Evolutionary conservation across 805 yeast species (phyloP).

Genomic region (Zygoascus tannicola): DNA sequence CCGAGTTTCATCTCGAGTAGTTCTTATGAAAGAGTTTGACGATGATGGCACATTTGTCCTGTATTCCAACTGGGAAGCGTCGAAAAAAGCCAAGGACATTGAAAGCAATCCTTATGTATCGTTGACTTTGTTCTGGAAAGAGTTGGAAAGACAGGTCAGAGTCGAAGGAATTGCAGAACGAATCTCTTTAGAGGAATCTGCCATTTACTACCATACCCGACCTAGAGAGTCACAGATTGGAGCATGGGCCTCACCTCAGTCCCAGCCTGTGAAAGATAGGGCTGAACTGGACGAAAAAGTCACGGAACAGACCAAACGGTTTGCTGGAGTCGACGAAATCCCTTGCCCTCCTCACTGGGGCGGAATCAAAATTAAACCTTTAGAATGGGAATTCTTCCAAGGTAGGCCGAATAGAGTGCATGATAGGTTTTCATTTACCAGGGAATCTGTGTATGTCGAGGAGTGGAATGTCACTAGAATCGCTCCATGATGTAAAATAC

Average conservation of each 20-base stretch:
- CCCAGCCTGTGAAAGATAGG: conserved; percentile 47
- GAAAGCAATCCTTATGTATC: conserved; percentile 70
- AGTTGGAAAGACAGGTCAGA: conserved; percentile 83
- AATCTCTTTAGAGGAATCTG: conserved; percentile 62
- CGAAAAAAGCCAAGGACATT: conserved; percentile 71
- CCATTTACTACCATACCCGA: conserved; percentile 72
- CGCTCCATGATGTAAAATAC: conserved; percentile 64
- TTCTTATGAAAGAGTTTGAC: conserved; percentile 84
- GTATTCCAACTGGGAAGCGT: conserved; percentile 85
- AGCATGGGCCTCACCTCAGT: conserved; percentile 95
- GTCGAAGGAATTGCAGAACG: conserved; percentile 79
- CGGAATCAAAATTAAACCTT: conserved; percentile 78
- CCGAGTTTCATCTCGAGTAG: conserved; percentile 75
- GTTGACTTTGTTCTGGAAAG: conserved; percentile 86
- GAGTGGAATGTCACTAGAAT: conserved; percentile 61
- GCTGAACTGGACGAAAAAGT: conserved; percentile 53
- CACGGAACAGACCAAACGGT: conserved; percentile 41
- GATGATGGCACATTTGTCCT: conserved; percentile 64
- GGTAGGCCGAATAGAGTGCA: conserved; percentile 86
- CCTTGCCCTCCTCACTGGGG: conserved; percentile 97
- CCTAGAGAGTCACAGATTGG: conserved; percentile 92
- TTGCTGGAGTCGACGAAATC: conserved; percentile 52
- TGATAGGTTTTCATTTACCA: conserved; percentile 69
- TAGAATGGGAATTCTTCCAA: conserved; percentile 96
- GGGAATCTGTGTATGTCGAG: conserved; percentile 37